Evolutionary conservation across 108 stramenopile genomes (phyloP).

Genomic region (Pseudonitzschia delicatissima): DNA sequence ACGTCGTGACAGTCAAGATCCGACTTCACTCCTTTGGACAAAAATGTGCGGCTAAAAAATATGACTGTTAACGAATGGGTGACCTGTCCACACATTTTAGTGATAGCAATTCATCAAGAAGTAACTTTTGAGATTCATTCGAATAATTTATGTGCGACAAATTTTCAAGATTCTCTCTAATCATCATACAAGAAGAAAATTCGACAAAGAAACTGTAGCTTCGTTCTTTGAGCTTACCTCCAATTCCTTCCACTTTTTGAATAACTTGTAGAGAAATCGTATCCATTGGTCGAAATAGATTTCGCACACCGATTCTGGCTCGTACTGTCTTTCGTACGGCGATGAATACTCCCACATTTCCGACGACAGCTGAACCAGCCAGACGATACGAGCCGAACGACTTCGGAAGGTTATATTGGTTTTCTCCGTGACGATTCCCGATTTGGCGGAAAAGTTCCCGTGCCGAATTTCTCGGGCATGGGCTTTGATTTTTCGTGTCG

Average conservation of each 20-base stretch:
- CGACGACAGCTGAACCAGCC: conserved; percentile 93
- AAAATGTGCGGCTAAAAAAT: conserved; percentile 89
- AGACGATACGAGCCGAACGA: conserved; percentile 90
- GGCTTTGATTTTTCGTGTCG: conserved; percentile 54
- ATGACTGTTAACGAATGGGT: conserved; percentile 94
- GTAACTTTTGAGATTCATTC: no score
- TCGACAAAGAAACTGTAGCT: no score
- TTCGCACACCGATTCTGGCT: conserved; percentile 61
- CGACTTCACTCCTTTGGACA: conserved; percentile 39
- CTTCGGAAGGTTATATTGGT: conserved; percentile 92
- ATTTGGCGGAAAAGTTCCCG: conserved; percentile 48
- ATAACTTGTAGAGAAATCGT: conserved; percentile 59
- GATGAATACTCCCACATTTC: conserved; percentile 98
- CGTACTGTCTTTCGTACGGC: conserved; percentile 51
- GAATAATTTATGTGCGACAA: no score
- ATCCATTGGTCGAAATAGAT: conserved; percentile 87
- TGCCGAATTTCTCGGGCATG: conserved; percentile 75
- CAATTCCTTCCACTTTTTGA: conserved; percentile 83
- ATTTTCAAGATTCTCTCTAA: not conserved
- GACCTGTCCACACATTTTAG: no score
- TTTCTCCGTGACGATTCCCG: conserved; percentile 77
- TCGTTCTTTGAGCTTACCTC: conserved; percentile 37
- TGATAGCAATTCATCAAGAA: no score
- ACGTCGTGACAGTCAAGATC: conserved; percentile 36
- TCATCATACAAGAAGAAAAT: not conserved